Conservation (phyloP, 768 basidiomycete genomes). For the Naganishia antarctica region DNA sequence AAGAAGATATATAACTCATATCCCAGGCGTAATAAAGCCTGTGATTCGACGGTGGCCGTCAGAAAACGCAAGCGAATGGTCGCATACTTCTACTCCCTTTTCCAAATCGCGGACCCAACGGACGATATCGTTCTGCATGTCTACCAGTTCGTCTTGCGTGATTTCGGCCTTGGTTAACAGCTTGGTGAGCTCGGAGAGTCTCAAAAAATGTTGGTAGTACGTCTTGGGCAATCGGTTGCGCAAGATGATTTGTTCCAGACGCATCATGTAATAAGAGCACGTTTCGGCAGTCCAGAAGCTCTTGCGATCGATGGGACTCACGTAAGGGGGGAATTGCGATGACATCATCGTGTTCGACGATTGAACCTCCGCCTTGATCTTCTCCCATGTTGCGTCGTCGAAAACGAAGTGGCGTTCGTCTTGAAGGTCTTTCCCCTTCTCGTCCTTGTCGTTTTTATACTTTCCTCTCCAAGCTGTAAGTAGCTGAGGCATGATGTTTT, state of each 20-base stretch:
- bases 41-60: too few species aligned
- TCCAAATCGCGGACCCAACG: neutral
- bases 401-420: neutral
- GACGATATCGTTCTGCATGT: neutral
- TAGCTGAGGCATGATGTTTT: neutral
- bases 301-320: neutral
- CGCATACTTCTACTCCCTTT: too few species aligned
- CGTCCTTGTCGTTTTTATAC: conserved; percentile 1
- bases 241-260: neutral
- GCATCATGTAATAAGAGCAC: neutral
- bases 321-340: neutral
- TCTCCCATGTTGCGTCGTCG: neutral
- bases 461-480: neutral
- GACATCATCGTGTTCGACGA: neutral
- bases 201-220: neutral
- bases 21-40: neutral
- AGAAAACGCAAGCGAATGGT: too few species aligned
- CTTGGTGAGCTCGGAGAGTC: neutral
- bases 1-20: neutral
- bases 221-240: neutral
- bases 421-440: neutral
- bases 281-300: neutral
- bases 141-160: neutral
- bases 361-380: neutral
- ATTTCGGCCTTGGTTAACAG: neutral